These are phyloP conservation scores for Phytophthora fragariaefolia DNA, from an alignment of 352 stramenopile genomes.

Conservation along the genomic window DNA sequence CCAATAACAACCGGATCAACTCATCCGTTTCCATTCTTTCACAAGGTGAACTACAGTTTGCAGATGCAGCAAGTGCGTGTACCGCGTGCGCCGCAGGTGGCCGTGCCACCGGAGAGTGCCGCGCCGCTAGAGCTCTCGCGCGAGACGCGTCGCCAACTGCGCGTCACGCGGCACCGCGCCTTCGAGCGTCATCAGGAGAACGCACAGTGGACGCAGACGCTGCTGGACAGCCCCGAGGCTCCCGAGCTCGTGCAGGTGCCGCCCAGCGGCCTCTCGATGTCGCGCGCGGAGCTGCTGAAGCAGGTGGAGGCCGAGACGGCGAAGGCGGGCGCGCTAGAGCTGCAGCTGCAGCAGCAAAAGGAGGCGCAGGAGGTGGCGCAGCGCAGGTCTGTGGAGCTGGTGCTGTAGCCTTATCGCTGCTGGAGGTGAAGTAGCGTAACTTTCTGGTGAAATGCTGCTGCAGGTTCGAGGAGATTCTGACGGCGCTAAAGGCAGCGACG, in stretches of 20 bases:
- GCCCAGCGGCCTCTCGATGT: conserved; percentile 5
- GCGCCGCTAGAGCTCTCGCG: conserved; percentile 48
- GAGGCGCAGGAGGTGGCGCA: conserved; percentile 27
- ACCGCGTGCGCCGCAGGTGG: conserved; percentile 32
- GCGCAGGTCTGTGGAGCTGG: conserved; percentile 18
- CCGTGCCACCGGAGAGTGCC: conserved; percentile 41
- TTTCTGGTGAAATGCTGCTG: neutral
- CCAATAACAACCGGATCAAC: too few relatives aligned
- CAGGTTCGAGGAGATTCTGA: conserved; percentile 46
- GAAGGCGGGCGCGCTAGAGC: conserved; percentile 26
- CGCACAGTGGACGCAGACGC: conserved; percentile 57
- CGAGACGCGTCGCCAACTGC: conserved; percentile 58
- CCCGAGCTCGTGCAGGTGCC: conserved; percentile 5
- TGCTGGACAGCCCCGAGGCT: conserved; percentile 22
- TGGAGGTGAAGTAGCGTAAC: neutral
- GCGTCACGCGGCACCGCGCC: conserved; percentile 54
- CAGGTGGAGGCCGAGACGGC: conserved; percentile 24
- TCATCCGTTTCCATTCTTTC: too few relatives aligned
- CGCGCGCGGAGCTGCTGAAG: conserved; percentile 24
- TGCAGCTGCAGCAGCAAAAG: conserved; percentile 21
- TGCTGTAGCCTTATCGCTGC: neutral
- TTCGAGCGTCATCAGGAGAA: conserved; percentile 74
- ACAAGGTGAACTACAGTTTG: too few relatives aligned
- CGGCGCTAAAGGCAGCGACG: conserved; percentile 25
- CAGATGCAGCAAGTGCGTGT: conserved; percentile 48